Base-by-base conservation (phyloP, 2,329 filamentous ascomycete genomes). In the Alternaria metachromatica region DNA sequence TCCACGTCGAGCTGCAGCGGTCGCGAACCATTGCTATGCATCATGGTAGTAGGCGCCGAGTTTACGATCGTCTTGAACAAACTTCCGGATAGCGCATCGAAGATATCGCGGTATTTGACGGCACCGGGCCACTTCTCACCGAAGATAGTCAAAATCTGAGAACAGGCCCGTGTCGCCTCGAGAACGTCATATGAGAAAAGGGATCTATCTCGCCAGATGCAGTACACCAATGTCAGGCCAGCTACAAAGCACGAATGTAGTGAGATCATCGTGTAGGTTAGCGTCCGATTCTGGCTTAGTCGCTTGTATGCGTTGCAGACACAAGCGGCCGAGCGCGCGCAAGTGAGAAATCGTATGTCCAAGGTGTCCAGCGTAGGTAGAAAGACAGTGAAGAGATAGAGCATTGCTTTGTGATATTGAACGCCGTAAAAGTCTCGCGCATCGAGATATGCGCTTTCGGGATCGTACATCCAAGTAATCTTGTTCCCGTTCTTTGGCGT, bases 61-160 rank as follows among this genome's bases (percentile, higher is more conserved):
- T 46, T 61, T 3, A 69, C 55, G 9, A 62, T 55, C 0, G 65
- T 43, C 21, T 62, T 69, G 25, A 74, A 63, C 15, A 75, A 55
- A 21, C 72, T 69, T 13, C 70, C 67, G 3, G 67, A 71, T 2
- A 75, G n/a, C 0, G 67, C 64, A 37, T 73, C 72, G 46, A 75
- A 75, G 23, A 74, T 75, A n/a, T 74, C 71, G 18, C 72, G 69
- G 43, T 75, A 73, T 33, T 74, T 75, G 15, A 72, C 63, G 18
- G 72, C 72, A 3, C 72, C 70, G 2, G 72, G 72, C 72, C 72
- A 75, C 26, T 72, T 74, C 37, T 75, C 72, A 1, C 71, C 72
- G 37, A 74, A 75, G 10, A 75, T 74, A 2, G 72, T 74, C 12
- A 75, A 44, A 12, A 70, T 72, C 21, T 74, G 70, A 5, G 65